Evolutionary conservation across 2,329 filamentous ascomycete genomes (phyloP).

Genomic region (Diplodia intermedia): DNA sequence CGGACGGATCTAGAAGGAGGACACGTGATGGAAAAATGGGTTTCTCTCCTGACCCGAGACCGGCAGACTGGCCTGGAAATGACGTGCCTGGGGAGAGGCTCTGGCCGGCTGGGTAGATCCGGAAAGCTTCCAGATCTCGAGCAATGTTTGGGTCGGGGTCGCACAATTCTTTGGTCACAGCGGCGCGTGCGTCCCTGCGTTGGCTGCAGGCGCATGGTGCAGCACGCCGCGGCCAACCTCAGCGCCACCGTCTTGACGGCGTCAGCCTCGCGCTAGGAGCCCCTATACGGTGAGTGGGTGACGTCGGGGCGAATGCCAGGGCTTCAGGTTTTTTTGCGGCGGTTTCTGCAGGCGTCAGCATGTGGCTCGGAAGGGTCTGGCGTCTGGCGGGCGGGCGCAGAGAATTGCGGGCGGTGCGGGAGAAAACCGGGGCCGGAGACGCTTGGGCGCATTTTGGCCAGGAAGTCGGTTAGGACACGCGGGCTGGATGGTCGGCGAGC

Average conservation of each 20-base stretch:
- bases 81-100: constrained; percentile 27
- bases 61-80: constrained; percentile 6
- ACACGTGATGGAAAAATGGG: constrained; percentile 30
- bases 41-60: constrained; percentile 27
- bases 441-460: constrained; percentile 7
- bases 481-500: background rate
- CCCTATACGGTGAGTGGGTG: constrained; percentile 1
- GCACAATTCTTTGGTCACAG: constrained; percentile 11
- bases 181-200: constrained; percentile 1
- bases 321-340: background rate
- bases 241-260: background rate
- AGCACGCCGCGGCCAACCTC: background rate
- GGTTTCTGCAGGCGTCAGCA: background rate
- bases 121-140: constrained; percentile 13
- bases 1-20: constrained; percentile 24
- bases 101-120: constrained; percentile 19
- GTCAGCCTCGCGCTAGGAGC: background rate
- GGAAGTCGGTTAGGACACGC: background rate
- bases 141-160: constrained; percentile 23
- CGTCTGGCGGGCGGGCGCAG: constrained; percentile 2
- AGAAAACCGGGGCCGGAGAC: constrained; percentile 26
- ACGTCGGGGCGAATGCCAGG: constrained; percentile 5
- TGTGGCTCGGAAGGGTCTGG: constrained; percentile 21
- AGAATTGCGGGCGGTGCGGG: constrained; percentile 20
- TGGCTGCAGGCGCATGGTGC: constrained; percentile 9